Evolutionary conservation across 2,329 filamentous ascomycete species (phyloP).

Genomic region (Aspergillus intermedius): DNA sequence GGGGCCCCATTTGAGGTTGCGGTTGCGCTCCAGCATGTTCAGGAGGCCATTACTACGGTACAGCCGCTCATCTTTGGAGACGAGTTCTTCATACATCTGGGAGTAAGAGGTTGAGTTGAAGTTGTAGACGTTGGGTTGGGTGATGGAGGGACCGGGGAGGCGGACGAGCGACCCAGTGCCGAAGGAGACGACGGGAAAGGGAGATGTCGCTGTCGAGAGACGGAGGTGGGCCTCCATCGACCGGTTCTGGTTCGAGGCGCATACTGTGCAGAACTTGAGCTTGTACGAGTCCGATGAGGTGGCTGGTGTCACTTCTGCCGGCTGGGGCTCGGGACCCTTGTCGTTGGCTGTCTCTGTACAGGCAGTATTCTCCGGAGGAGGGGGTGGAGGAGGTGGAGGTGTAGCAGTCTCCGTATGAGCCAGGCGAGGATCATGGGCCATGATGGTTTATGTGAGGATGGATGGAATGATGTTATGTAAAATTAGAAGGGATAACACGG

Average conservation of each 20-base stretch:
- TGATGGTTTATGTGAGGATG: slow-evolving; percentile 23
- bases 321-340: slow-evolving; percentile 22
- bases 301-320: slow-evolving; percentile 9
- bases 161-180: slow-evolving; percentile 93
- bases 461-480: slow-evolving; percentile 2
- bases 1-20: slow-evolving; percentile 86
- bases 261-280: slow-evolving; percentile 97
- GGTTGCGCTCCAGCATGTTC: slow-evolving; percentile 91
- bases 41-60: slow-evolving; percentile 90
- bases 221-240: slow-evolving; percentile 99
- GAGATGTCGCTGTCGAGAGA: slow-evolving; percentile 71
- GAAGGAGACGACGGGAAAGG: slow-evolving; percentile 96
- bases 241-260: slow-evolving; percentile 96
- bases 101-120: slow-evolving; percentile 97
- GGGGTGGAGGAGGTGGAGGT: slow-evolving; percentile 45
- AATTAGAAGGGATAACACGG: no score
- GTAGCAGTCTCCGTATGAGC: slow-evolving; percentile 42
- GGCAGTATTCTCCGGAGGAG: slow-evolving; percentile 35
- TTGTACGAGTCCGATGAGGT: slow-evolving; percentile 61
- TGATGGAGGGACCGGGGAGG: slow-evolving; percentile 82
- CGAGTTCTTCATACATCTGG: slow-evolving; percentile 86
- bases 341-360: slow-evolving; percentile 31
- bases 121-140: slow-evolving; percentile 92
- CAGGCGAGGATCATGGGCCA: slow-evolving; percentile 48
- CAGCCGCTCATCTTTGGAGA: slow-evolving; percentile 74